A percentile compares a stretch with the other conserved stretches of the same genome.
Conservation (phyloP, 2,329 filamentous ascomycete genomes). For the Monosporascus sp. region DNA sequence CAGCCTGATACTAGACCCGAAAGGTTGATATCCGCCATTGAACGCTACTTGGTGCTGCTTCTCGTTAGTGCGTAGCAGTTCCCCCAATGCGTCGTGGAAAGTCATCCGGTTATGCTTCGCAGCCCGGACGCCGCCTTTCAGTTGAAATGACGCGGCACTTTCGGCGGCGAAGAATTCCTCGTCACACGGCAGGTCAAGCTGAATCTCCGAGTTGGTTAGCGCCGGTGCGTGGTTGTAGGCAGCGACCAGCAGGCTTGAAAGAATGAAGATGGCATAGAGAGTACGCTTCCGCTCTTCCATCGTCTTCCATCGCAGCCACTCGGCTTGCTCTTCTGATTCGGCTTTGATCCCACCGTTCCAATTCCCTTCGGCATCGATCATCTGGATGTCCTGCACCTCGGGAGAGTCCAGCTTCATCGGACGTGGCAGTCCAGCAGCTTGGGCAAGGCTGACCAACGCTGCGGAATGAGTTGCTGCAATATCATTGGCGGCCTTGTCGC, state of each 20-base stretch:
- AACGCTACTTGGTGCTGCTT: constrained; percentile 51
- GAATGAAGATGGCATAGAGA: constrained; percentile 82
- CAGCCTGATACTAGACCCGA: constrained; percentile 40
- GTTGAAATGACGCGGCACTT: constrained; percentile 73
- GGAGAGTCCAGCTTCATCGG: constrained; percentile 40
- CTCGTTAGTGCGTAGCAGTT: constrained; percentile 72
- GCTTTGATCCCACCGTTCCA: constrained; percentile 40
- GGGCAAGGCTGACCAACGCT: constrained; percentile 82
- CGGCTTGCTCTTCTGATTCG: constrained; percentile 56
- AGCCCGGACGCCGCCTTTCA: constrained; percentile 66
- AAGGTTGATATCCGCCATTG: constrained; percentile 37
- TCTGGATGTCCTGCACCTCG: constrained; percentile 51
- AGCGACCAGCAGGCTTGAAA: constrained; percentile 86
- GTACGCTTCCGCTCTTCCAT: constrained; percentile 90
- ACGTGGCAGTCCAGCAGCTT: constrained; percentile 70
- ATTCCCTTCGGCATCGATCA: constrained; percentile 46
- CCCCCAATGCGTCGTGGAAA: constrained; percentile 78
- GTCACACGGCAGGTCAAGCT: constrained; percentile 84
- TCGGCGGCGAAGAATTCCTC: constrained; percentile 87
- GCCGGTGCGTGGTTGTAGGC: constrained; percentile 91
- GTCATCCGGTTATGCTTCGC: constrained; percentile 67
- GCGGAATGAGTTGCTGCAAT: constrained; percentile 91
- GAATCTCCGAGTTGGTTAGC: constrained; percentile 89
- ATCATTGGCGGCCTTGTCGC: constrained; percentile 84
- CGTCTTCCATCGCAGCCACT: constrained; percentile 87